Conservation (phyloP, 176 grass and related monocot genomes). For the Cenchrus purpureus region DNA sequence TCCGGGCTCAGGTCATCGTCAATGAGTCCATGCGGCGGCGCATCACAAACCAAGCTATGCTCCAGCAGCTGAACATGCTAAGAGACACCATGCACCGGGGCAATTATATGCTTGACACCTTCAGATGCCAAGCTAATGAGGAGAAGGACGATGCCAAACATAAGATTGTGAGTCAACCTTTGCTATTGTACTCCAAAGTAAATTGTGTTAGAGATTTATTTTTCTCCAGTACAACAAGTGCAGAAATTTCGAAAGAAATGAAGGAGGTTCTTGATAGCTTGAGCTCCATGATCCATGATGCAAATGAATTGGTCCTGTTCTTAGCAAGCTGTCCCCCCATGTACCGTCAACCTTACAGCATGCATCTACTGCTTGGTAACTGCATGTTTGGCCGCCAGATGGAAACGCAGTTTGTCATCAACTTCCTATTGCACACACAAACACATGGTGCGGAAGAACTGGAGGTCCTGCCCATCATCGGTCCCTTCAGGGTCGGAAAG, state of each 20-base stretch:
- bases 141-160: background rate
- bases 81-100: conserved; percentile 7
- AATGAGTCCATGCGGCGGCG: background rate
- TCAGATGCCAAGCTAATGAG: background rate
- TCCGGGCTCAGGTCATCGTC: background rate
- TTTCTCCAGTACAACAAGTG: background rate
- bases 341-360: background rate
- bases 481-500: background rate
- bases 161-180: no score
- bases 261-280: background rate
- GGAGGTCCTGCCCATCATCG: background rate
- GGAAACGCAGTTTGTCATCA: background rate
- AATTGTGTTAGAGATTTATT: no score
- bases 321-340: background rate
- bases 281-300: background rate
- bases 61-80: background rate
- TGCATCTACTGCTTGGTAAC: background rate
- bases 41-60: background rate
- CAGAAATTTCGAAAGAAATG: background rate
- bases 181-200: background rate
- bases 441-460: background rate
- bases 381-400: conserved; percentile 11
- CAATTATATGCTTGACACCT: background rate
- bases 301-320: background rate
- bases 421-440: background rate